Base-by-base conservation (phyloP, 2,329 filamentous ascomycete species). In the Fonsecaea pugnacius region DNA sequence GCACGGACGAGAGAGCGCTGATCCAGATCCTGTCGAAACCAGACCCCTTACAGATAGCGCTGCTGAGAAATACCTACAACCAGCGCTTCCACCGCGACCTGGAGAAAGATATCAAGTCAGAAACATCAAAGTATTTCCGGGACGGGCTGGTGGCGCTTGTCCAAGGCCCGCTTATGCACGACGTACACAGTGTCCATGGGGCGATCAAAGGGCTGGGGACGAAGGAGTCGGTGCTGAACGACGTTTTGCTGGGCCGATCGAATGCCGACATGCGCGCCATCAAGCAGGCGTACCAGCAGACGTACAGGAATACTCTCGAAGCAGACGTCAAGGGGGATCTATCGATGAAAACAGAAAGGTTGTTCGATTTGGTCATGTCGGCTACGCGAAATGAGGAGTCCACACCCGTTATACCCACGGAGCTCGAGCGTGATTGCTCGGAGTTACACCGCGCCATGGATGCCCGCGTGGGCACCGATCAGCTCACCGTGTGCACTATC, bases 191-290 rank as follows among this genome's bases (percentile, higher is more conserved):
- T 59, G 79, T 95, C 8, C 82, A 88, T 72, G 83, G 89, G 1
- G 89, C 92, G 1, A 87, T 96, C 80, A 82, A 87, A 55, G 92
- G 94, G 0, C 75, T 87, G 0, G 95, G 95, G 7, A 98, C 94
- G 0, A 96, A 96, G 72, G 94, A 98, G 74, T 81, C 82, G 60
- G 82, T 95, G 1, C 82, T 99, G 56, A 95, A 96, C 75, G 94
- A 98, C 71, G 84, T 96, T 5, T 83, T 98, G 1, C 85, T 97
- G 3, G 84, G 88, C 8, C 86, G 94, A 38, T 90, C 88, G 38
- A 98, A 98, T 73, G 92, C 92, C 36, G 94, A 98, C 72, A 82
- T 99, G 43, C 84, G 86, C 60, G 91, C 91, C 43, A 97, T 99
- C 82, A 96, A 96, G 79, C 77, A 82, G 53, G 85, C 87, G 18